Evolutionary conservation across 768 basidiomycete species (phyloP), one percentile per base, ranked within the genome.

Genomic region (Psilocybe azurescens): DNA sequence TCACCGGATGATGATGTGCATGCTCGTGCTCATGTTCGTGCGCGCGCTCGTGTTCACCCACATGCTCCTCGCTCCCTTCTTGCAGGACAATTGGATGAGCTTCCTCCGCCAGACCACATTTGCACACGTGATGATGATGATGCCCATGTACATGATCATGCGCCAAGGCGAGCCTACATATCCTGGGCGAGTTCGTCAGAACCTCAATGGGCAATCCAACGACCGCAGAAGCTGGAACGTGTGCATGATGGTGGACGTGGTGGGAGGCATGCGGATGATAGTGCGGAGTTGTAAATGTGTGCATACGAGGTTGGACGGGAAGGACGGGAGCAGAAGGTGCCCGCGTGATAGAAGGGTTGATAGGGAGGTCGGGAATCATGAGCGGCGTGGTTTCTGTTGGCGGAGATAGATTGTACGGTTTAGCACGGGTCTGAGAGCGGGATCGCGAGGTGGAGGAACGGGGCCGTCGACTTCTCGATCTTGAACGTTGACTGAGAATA

Each of bases 161-260:
- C 11, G 69, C 61, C 30, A 72, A 58, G 6, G 65, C 67, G 20
- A 74, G 64, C 50, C 70, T 69, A 51, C 66, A 67, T 60, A 74
- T 72, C 61, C 69, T 70, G n/a, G 67, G 75, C 50, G 71, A 77
- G 56, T 72, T 73, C 11, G 70, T 70, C 24, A 75, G 59, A 2
- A 75, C 64, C 32, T 69, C 73, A 24, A 75, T 67, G 29, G 73
- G 71, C 33, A 72, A 44, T 1, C 64, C 67, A 13, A 58, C 56
- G 10, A 61, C 59, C 7, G 68, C 53, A 4, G 63, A 58, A 11
- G 61, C 50, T 32, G 58, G 63, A 8, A 53, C 60, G 24, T 49
- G 56, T 10, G 56, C 14, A 54, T 58, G 54, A 44, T 61, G 55
- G 56, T 60, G 59, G 48, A 28, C 47, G 68, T 57, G 61, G 28